phyloP scores from a whole-genome alignment of 2,329 filamentous ascomycete species.

The Torrubiellomyces zombiae region DNA sequence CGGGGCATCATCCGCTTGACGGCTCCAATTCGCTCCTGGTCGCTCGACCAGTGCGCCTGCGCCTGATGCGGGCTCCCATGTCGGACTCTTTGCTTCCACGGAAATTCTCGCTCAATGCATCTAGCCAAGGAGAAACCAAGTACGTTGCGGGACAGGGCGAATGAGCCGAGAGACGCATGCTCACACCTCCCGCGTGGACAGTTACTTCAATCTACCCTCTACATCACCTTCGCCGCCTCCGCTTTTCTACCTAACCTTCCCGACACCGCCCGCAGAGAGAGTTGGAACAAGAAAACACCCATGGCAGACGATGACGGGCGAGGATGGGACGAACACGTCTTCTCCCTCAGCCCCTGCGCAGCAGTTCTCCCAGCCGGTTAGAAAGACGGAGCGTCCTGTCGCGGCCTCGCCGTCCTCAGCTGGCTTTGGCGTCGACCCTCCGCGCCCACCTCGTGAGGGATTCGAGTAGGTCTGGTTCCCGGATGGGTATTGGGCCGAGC shows the following conservation, averaged over 20 bases:
- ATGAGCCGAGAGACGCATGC: too few species aligned
- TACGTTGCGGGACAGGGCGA: constrained; percentile 5
- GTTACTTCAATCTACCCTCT: constrained; percentile 17
- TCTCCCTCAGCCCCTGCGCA: background rate
- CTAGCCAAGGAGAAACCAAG: constrained; percentile 9
- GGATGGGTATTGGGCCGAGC: constrained; percentile 45
- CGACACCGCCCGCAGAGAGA: constrained; percentile 2
- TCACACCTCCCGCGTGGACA: too few species aligned
- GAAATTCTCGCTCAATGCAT: constrained; percentile 1
- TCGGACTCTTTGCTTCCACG: constrained; percentile 4
- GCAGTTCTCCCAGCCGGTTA: too few species aligned
- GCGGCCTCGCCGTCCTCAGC: constrained; percentile 2
- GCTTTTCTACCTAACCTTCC: constrained; percentile 7
- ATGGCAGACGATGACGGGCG: constrained; percentile 4
- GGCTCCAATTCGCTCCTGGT: too few species aligned
- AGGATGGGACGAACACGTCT: background rate
- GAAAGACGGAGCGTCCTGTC: constrained; percentile 4
- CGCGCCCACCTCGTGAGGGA: constrained; percentile 35
- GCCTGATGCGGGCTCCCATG: constrained; percentile 6
- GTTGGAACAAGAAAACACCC: constrained; percentile 2
- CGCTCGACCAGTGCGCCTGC: constrained; percentile 1
- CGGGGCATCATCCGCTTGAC: too few species aligned
- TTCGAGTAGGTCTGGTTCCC: constrained; percentile 49
- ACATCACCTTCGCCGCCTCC: constrained; percentile 5
- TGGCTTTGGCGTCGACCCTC: constrained; percentile 28